Conservation (phyloP, 2,329 filamentous ascomycete genomes). For the Pseudogymnoascus sp. region DNA sequence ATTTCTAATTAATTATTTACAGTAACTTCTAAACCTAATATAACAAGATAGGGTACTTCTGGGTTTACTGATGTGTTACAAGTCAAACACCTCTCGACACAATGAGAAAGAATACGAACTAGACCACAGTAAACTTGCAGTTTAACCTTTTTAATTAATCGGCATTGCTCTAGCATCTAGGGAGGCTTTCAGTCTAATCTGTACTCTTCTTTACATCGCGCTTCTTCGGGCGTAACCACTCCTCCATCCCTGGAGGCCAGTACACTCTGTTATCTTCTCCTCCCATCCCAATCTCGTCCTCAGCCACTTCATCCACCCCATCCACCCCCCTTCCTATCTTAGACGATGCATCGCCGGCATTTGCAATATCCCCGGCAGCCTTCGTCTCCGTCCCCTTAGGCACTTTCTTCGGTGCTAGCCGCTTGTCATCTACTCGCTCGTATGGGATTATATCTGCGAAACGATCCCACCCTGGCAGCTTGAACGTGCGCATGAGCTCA, state of each 20-base stretch:
- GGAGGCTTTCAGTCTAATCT: not conserved
- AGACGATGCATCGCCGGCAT: not conserved
- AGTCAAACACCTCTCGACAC: not conserved
- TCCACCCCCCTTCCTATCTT: slow-evolving; percentile 28
- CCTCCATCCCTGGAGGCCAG: slow-evolving; percentile 84
- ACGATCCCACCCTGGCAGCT: slow-evolving; percentile 67
- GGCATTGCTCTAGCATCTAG: not conserved
- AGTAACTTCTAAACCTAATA: not conserved
- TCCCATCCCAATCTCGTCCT: slow-evolving; percentile 75
- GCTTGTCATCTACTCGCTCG: slow-evolving; percentile 68
- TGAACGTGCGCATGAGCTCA: slow-evolving; percentile 83
- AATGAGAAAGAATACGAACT: not conserved
- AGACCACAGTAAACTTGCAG: not conserved
- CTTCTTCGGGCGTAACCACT: slow-evolving; percentile 80
- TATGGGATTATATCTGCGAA: slow-evolving; percentile 74
- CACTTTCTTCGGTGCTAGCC: slow-evolving; percentile 40
- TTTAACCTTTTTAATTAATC: not conserved
- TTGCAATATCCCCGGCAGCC: slow-evolving; percentile 27
- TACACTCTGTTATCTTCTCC: slow-evolving; percentile 75
- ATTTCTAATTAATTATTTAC: not conserved
- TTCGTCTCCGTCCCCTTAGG: slow-evolving; percentile 36
- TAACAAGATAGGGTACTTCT: not conserved
- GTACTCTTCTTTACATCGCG: slow-evolving; percentile 48
- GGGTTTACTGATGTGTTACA: not conserved
- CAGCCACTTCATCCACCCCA: slow-evolving; percentile 32